phyloP scores from a whole-genome alignment of 768 basidiomycete genomes.

The Termitomyces sp. region DNA sequence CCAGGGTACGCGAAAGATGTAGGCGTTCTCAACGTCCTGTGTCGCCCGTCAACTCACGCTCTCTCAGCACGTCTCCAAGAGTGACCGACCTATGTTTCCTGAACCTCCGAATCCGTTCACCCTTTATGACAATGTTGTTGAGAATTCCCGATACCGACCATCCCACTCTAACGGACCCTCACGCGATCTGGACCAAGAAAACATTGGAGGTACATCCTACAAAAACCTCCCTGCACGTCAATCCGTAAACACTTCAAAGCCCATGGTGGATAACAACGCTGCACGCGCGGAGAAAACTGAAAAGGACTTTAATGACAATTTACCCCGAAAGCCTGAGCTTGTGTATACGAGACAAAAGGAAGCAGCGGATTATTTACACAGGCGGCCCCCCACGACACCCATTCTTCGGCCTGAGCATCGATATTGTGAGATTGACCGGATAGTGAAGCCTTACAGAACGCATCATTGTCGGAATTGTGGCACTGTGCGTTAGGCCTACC shows the following conservation, averaged over 20 bases:
- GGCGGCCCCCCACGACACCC: constrained; percentile 36
- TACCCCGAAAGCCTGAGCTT: constrained; percentile 10
- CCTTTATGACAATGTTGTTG: constrained; percentile 9
- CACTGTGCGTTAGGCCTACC: constrained; percentile 50
- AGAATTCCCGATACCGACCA: constrained; percentile 3
- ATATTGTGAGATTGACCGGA: constrained; percentile 61
- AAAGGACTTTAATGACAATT: background rate
- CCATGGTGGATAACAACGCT: background rate
- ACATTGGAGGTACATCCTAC: constrained; percentile 42
- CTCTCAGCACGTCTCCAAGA: constrained; percentile 26
- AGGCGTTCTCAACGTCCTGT: constrained; percentile 21
- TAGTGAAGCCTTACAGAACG: constrained; percentile 71
- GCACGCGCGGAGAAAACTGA: background rate
- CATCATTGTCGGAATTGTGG: constrained; percentile 85
- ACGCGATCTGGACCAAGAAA: constrained; percentile 23
- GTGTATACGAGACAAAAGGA: constrained; percentile 3
- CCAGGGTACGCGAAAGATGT: constrained; percentile 73
- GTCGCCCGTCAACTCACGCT: background rate
- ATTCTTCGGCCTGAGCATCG: constrained; percentile 61
- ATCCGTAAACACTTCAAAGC: background rate
- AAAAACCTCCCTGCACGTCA: constrained; percentile 31
- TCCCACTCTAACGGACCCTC: constrained; percentile 7
- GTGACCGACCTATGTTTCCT: constrained; percentile 26
- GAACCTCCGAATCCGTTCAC: constrained; percentile 9
- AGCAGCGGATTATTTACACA: constrained; percentile 22